A percentile compares a stretch with the other conserved stretches of the same genome.
phyloP scores from a whole-genome alignment of 495 filamentous ascomycete genomes.

The Talaromyces trachyspermus region DNA sequence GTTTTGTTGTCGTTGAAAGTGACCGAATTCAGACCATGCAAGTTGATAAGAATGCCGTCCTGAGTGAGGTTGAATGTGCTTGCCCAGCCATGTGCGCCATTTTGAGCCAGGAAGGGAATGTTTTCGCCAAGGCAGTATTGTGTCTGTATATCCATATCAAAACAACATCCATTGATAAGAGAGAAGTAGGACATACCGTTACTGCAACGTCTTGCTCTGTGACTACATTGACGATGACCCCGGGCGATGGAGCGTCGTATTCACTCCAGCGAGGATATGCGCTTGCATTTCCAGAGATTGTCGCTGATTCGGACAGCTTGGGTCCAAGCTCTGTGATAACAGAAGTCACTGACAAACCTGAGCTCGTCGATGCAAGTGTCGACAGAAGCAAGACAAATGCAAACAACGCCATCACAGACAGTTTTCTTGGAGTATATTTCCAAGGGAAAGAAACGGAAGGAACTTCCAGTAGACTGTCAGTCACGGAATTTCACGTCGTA shows the following conservation, averaged over 20 bases:
- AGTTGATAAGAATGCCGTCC: constrained; percentile 18
- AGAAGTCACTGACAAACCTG: not conserved
- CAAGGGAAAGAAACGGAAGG: not conserved
- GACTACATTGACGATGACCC: constrained; percentile 18
- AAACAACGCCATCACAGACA: not conserved
- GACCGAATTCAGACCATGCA: constrained; percentile 13
- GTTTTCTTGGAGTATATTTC: not conserved
- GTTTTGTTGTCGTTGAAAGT: constrained; percentile 17
- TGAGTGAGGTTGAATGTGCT: constrained; percentile 15
- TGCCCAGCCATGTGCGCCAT: constrained; percentile 22
- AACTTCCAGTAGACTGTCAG: no score
- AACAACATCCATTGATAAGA: not conserved
- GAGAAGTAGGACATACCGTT: constrained; percentile 12
- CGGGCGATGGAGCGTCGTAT: constrained; percentile 18
- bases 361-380: not conserved
- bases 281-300: not conserved
- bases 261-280: not conserved
- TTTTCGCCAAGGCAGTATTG: constrained; percentile 11
- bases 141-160: constrained; percentile 7
- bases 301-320: not conserved
- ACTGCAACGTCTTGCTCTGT: constrained; percentile 19
- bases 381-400: not conserved
- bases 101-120: constrained; percentile 22
- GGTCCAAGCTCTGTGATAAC: not conserved
- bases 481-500: no score